Conservation (phyloP, 257 asterid genomes). For the Penstemon eatonii region DNA sequence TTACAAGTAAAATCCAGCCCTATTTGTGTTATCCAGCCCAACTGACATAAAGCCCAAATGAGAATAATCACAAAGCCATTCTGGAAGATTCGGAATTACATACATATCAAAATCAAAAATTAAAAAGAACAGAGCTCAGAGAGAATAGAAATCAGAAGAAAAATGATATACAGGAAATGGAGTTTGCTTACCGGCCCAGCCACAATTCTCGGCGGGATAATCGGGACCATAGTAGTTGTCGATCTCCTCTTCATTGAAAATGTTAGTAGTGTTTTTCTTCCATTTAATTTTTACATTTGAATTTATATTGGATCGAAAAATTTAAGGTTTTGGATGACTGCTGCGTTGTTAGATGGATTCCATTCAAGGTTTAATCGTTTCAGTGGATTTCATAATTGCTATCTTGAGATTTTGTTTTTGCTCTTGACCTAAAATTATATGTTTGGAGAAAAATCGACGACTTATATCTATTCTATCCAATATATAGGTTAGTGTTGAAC, state of each 20-base stretch:
- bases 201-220: constrained; percentile 53
- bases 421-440: neutral
- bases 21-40: neutral
- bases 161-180: constrained; percentile 80
- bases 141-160: constrained; percentile 22
- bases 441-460: no score
- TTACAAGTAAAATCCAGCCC: no score
- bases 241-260: constrained; percentile 64
- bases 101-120: neutral
- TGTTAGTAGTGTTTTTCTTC: constrained; percentile 28
- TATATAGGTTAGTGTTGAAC: no score
- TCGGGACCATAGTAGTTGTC: constrained; percentile 63
- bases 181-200: constrained; percentile 75
- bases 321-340: no score
- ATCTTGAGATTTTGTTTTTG: neutral
- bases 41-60: constrained; percentile 11
- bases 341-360: neutral
- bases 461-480: no score
- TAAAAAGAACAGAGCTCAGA: constrained; percentile 20
- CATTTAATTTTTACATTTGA: neutral
- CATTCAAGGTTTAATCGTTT: neutral
- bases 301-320: neutral
- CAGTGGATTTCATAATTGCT: neutral
- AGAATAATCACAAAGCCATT: neutral
- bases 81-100: no score